Base-by-base conservation (phyloP, 2,329 filamentous ascomycete species). In the Zymoseptoria crescenta region DNA sequence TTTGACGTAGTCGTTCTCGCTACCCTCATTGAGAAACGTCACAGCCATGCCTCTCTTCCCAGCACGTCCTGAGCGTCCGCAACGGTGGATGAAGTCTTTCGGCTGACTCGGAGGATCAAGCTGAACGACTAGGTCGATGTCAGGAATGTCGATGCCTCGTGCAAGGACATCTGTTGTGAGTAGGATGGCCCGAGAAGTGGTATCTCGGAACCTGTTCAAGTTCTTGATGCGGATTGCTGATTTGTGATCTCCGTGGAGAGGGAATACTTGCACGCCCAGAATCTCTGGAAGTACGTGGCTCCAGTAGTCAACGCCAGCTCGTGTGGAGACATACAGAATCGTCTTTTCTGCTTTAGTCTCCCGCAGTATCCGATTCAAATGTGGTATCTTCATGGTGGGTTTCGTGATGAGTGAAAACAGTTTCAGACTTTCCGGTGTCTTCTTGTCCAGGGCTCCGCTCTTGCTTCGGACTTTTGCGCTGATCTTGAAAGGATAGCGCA, bases 241-340 rank as follows among this genome's bases (percentile, higher is more conserved):
- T 2, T 89, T 87, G 64, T 96, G 89, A 73, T 97, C 96, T 41
- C 94, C 94, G 69, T 99, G 94, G 0, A 99, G 79, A 0, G 92
- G 88, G 7, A 96, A 82, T 2, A 96, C 76, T 0, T 83, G 77
- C 68, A 90, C 89, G 1, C 81, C 73, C 0, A 99, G 77, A 5
- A 96, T 76, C 1, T 81, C 75, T 0, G 89, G 88, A 1, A 99
- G 79, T 5, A 96, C 79, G 65, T 91, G 83, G 61, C 92, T 86
- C 72, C 96, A 95, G 75, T 97, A 97, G 73, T 97, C 93, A 61
- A 99, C 94, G 0, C 89, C 89, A 30, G 91, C 92, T 72, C 94
- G 96, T 1, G 93, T 96, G 0, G 92, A 95, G 21, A 97, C 81
- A 72, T 96, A 99, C 56, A 96, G 80, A 56, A 99, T 96, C 30